Conservation (phyloP, 2,329 filamentous ascomycete species). For the Pestalotiopsis sp. region DNA sequence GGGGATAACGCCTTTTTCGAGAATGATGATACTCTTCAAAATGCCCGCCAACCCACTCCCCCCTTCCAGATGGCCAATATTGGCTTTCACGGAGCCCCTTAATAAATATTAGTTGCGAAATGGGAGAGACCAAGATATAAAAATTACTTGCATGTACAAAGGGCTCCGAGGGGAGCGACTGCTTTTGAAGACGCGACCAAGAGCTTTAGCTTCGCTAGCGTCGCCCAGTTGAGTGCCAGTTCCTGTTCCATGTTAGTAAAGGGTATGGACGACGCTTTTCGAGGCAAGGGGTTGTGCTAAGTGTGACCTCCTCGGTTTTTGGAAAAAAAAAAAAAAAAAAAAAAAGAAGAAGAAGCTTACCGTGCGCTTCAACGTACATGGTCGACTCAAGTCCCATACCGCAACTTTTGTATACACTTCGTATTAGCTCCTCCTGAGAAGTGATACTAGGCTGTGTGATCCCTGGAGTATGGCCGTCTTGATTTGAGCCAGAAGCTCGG, state of each 20-base stretch:
- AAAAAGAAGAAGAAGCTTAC: too few species aligned
- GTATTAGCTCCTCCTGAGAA: conserved; percentile 29
- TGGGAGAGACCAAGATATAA: too few species aligned
- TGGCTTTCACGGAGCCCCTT: conserved; percentile 3
- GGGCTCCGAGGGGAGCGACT: neutral
- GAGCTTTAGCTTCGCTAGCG: conserved; percentile 35
- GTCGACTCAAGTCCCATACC: conserved; percentile 8
- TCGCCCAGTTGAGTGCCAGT: conserved; percentile 42
- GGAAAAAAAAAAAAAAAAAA: too few species aligned
- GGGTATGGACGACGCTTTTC: too few species aligned
- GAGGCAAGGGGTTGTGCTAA: too few species aligned
- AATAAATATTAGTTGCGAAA: too few species aligned
- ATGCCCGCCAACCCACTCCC: conserved; percentile 21
- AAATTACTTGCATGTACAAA: conserved; percentile 11
- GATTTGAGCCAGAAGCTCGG: conserved; percentile 21
- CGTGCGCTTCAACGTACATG: conserved; percentile 26
- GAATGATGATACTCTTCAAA: conserved; percentile 21
- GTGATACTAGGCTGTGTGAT: conserved; percentile 21
- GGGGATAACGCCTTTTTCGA: conserved; percentile 24
- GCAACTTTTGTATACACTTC: conserved; percentile 24
- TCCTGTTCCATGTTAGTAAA: too few species aligned
- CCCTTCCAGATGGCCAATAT: conserved; percentile 10
- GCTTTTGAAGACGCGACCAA: conserved; percentile 22
- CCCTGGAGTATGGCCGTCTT: conserved; percentile 19
- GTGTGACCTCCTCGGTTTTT: too few species aligned